Base-by-base conservation (phyloP, 2,329 filamentous ascomycete species). In the Cordyceps sp. region DNA sequence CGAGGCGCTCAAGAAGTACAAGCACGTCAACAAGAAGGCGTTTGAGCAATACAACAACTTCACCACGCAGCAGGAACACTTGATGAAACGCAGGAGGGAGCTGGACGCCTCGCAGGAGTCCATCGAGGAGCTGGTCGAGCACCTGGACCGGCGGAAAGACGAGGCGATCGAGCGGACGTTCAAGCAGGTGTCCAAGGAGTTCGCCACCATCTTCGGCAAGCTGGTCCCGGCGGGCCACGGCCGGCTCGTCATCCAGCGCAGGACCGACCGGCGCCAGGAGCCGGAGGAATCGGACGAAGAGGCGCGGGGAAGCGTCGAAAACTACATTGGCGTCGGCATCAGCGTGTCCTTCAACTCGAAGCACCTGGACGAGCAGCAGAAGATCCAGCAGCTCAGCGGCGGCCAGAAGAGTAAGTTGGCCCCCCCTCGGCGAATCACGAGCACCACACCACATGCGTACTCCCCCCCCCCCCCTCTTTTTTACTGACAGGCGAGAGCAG, bases 1-100 rank as follows among this genome's bases (percentile, higher is more conserved):
- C 40, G 83, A 93, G 44, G 76, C 81, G 0, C 65, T 96, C 33
- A 96, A 96, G 60, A 93, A 94, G 52, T 96, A 90, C 59, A 84
- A 85, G 34, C 84, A 94, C 47, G 86, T 98, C 59, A 98, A 98
- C 69, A 98, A 96, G 61, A 96, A 98, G 59, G 90, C 90, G 0
- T 93, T 96, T 50, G 92, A 98, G 57, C 90, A 98, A 54, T 98
- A 96, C 62, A 92, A 88, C 59, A 93, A 78, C 58, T 98, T 96
- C 53, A 94, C 88, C 7, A 80, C 77, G 31, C 84, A 94, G 55
- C 79, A 92, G 35, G 86, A 93, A 39, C 78, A 79, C 16, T 66
- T 98, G 14, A 80, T 81, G 31, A 79, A 81, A 47, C 79, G 90
- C 42, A 74, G 88, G 31, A 72, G 78, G 44, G 90, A 96, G 52